Percentiles rank a stretch among this genome's conserved stretches.
Conservation (phyloP, 179 eudicot species). For the Silene noctiflora region DNA sequence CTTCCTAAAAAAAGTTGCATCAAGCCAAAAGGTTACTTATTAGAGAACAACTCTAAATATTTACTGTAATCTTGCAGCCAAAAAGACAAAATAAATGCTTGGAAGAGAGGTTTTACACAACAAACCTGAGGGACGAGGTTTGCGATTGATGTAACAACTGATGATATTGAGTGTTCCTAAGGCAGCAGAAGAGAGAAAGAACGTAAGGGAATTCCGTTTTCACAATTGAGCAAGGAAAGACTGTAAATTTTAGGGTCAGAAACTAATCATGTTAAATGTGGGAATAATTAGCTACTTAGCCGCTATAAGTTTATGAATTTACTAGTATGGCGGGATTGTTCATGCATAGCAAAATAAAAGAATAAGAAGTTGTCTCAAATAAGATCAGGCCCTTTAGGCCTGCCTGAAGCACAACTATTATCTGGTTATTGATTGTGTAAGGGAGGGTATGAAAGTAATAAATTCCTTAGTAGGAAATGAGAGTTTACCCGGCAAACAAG, state of each 20-base stretch:
- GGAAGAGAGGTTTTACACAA: not conserved
- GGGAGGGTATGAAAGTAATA: not conserved
- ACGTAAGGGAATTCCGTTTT: not conserved
- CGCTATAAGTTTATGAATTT: not conserved
- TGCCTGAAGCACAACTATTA: not conserved
- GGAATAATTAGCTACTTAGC: not conserved
- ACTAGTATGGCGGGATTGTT: not conserved
- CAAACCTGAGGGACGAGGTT: conserved; percentile 89
- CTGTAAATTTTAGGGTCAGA: not conserved
- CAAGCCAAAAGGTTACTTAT: not conserved
- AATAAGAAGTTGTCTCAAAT: not conserved
- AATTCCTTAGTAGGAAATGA: conserved; percentile 1
- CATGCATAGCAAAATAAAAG: not conserved
- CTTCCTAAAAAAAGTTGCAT: not conserved
- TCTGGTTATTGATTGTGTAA: not conserved
- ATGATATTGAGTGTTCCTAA: conserved; percentile 87
- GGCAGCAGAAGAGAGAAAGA: not conserved
- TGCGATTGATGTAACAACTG: conserved; percentile 72
- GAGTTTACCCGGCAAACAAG: conserved; percentile 71
- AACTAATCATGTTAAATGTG: not conserved
- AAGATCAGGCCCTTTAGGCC: not conserved
- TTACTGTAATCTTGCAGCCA: not conserved
- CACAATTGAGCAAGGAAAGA: not conserved
- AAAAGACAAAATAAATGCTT: conserved; percentile 4
- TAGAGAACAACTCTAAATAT: not conserved